phyloP scores from a whole-genome alignment of 768 basidiomycete genomes.

The Botryobasidium botryosum region DNA sequence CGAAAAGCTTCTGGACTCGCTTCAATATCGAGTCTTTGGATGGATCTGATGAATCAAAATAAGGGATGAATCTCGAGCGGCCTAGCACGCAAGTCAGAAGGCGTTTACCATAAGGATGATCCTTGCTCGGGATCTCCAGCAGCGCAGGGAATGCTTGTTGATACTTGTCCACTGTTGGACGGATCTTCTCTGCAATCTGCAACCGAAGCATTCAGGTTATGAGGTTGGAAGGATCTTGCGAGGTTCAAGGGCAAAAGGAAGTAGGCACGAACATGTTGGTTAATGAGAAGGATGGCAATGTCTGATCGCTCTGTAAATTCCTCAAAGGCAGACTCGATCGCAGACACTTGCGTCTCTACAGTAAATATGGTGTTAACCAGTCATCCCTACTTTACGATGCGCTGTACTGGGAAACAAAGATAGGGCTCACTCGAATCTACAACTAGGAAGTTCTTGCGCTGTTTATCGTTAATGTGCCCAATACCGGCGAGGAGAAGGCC shows the following conservation, averaged over 20 bases:
- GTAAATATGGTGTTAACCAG: too few relatives aligned
- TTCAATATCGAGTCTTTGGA: conserved; percentile 91
- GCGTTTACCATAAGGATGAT: conserved; percentile 82
- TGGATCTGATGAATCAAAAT: conserved; percentile 42
- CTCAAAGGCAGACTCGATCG: conserved; percentile 83
- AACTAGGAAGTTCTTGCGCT: conserved; percentile 95
- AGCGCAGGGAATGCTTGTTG: conserved; percentile 92
- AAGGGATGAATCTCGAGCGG: background rate
- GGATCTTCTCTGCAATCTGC: conserved; percentile 93
- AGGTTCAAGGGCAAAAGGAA: background rate
- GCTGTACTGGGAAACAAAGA: too few relatives aligned
- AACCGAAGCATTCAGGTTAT: background rate
- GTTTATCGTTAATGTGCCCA: conserved; percentile 75
- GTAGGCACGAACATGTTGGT: conserved; percentile 69
- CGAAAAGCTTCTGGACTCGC: conserved; percentile 90
- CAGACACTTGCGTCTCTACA: conserved; percentile 76
- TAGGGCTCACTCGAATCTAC: conserved; percentile 70
- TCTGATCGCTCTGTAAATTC: conserved; percentile 91
- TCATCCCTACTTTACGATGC: too few relatives aligned
- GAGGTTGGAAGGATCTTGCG: background rate
- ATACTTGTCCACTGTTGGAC: conserved; percentile 88
- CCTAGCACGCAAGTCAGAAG: background rate
- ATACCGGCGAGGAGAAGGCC: conserved; percentile 90
- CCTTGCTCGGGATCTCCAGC: conserved; percentile 95
- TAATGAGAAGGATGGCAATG: conserved; percentile 91